These are phyloP conservation scores for Prunus davidiana DNA, from an alignment of 306 rosid genomes.

Conservation along the genomic window DNA sequence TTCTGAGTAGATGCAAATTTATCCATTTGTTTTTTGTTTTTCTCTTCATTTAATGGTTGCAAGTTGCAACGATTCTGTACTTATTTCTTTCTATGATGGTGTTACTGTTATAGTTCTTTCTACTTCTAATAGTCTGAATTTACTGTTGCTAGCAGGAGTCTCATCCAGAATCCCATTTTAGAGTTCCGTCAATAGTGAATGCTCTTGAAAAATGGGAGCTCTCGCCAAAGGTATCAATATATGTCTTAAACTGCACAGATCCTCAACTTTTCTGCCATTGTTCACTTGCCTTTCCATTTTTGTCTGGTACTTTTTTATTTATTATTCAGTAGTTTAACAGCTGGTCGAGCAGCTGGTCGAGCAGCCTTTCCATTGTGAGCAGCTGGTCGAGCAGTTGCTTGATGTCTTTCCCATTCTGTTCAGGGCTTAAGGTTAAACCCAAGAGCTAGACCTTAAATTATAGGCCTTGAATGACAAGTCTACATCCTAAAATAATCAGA, in stretches of 20 bases:
- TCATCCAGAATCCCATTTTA: conserved; percentile 92
- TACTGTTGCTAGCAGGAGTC: conserved; percentile 59
- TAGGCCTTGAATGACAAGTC: background rate
- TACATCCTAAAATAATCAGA: background rate
- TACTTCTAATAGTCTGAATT: conserved; percentile 10
- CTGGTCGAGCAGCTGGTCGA: background rate
- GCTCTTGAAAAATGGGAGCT: conserved; percentile 69
- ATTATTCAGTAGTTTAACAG: background rate
- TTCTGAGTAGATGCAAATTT: background rate
- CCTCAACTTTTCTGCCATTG: background rate
- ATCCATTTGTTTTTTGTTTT: background rate
- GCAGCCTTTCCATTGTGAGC: background rate
- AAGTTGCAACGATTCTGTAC: background rate
- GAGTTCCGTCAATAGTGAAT: conserved; percentile 78
- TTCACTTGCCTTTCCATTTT: background rate
- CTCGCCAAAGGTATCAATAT: conserved; percentile 58
- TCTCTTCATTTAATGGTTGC: background rate
- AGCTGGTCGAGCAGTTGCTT: background rate
- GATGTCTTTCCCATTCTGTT: background rate
- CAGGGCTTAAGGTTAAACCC: background rate
- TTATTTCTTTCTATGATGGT: background rate
- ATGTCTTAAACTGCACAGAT: background rate
- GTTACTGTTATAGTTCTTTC: conserved; percentile 12
- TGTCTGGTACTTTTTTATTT: background rate
- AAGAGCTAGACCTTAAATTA: background rate